Evolutionary conservation across 177 flowering plant species (phyloP), one percentile per base, ranked within the genome.

Genomic region (Vitis hybrid): DNA sequence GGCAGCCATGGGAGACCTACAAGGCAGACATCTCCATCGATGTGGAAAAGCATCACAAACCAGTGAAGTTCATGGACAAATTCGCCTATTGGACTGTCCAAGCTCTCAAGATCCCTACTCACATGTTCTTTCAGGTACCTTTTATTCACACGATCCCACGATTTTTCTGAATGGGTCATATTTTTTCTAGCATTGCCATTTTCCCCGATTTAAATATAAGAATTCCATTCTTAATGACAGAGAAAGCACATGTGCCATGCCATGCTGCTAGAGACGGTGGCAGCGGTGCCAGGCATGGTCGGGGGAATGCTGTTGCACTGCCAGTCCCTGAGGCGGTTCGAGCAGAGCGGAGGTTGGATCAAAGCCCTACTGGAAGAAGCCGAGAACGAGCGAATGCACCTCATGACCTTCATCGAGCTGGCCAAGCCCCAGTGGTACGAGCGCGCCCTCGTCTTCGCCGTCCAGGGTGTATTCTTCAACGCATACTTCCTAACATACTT

Each of bases 271-370:
- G 97, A 92, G 70, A 90, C 96, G 0, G 97, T 92, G 56, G 97
- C 97, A 2, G 96, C 97, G 1, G 97, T 92, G 6, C 96, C 94
- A 0, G 97, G 97, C 15, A 90, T 92, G 95, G 95, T 92, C 0
- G 97, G 89, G 50, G 97, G 95, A 1, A 81, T 90, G 91, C 85
- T 89, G 0, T 79, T 92, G 32, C 97, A 92, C 74, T 84, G 76
- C 77, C 85, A 86, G 64, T 92, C 94, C 0, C 76, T 89, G 8
- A 61, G 96, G 70, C 79, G 85, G 4, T 91, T 92, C 70, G 90
- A 92, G 80, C 98, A 91, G 66, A 91, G 96, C 59, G 94, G 98
- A 0, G 98, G 98, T 0, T 92, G 98, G 98, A 89, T 92, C 76
- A 92, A 89, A 64, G 89, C 95, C n/a, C 79, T 92, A 18, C 70